Base-by-base conservation (phyloP, 148 eudicot species). In the Oxyria digyna region DNA sequence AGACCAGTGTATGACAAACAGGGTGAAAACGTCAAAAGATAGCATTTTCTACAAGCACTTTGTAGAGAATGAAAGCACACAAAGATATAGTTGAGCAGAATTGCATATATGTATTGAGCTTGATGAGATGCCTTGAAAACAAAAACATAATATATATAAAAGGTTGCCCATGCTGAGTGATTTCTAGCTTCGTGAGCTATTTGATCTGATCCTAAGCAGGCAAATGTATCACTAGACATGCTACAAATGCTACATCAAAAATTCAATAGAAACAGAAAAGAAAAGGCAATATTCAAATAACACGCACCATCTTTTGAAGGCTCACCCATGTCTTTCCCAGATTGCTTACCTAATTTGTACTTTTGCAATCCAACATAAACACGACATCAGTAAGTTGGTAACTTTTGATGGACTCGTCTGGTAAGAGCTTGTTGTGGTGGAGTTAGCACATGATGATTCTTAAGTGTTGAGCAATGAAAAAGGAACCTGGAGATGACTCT, bases 311-410 rank as follows among this genome's bases (percentile, higher is more conserved):
- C 91, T 79, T 81, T 86, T 42, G 87, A 71, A 65, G 87, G 77
- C 78, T 86, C 96, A 84, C 76, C 80, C 76, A 83, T 76, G 74
- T 89, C 96, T 76, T 84, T 89, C 67, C 85, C 96, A 72, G 88
- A 85, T 79, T 84, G 95, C 88, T 88, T 88, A 74, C 95, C 95
- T 77, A 88, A 74, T 81, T 91, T 84, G 80, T 86, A 88, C 79
- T 88, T 88, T 91, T 88, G 95, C 72, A 78, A 77, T 67, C 62
- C 69, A 80, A 69, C 35, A 87, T 57, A 74, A 72, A 24, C 18
- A 67, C 55, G 64, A 35, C 69, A 66, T 35, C 11, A 7, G 29
- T 70, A 55, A 52, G 35, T 38, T 35, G 20, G 31, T 55, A 4
- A 70, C 6, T 37, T 67, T 18, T 42, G 52, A 29, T 23, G 14